A percentile compares a stretch with the other conserved stretches of the same genome.
Conservation (phyloP, 2,329 filamentous ascomycete genomes). For the Sordariomycetes sp. region DNA sequence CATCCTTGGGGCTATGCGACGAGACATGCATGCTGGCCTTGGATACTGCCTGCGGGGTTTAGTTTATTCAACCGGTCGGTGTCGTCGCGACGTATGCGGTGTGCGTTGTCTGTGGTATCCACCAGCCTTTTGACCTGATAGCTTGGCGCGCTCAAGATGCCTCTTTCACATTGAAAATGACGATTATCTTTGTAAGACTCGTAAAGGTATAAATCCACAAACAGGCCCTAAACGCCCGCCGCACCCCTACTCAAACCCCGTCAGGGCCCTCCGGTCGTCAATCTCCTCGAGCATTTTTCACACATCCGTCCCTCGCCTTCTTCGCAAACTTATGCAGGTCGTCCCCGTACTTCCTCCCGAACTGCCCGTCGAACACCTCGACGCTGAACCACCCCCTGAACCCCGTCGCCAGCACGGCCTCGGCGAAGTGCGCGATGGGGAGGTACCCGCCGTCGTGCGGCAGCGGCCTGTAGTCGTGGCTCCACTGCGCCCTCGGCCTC, state of each 20-base stretch:
- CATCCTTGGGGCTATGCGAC: no score
- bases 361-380: constrained; percentile 38
- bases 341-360: constrained; percentile 18
- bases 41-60: no score
- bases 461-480: constrained; percentile 57
- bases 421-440: constrained; percentile 53
- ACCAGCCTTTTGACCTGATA: no score
- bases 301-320: constrained; percentile 10
- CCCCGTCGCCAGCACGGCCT: constrained; percentile 35
- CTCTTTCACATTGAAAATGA: no score
- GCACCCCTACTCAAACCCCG: neutral
- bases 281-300: neutral
- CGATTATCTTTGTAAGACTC: no score
- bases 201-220: no score
- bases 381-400: constrained; percentile 26
- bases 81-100: no score
- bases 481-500: constrained; percentile 57
- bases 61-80: no score
- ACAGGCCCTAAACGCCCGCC: neutral
- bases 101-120: no score
- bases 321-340: constrained; percentile 15
- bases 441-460: constrained; percentile 63
- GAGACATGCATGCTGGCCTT: no score
- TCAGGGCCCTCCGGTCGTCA: neutral
- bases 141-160: no score